These are phyloP conservation scores for Lodderomyces beijingensis DNA, from an alignment of 1,139 yeast species.

Conservation along the genomic window DNA sequence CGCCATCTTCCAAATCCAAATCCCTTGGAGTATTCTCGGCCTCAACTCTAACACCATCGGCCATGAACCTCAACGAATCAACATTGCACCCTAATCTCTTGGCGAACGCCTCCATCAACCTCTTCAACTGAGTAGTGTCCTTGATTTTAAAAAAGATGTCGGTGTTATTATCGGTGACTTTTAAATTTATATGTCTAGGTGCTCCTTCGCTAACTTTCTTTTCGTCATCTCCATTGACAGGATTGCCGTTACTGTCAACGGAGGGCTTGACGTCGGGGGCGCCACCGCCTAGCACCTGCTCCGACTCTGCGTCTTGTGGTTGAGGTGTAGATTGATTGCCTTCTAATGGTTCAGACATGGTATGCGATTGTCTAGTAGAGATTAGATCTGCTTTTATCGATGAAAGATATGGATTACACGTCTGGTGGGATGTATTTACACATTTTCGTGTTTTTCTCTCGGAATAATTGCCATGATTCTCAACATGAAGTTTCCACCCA, in stretches of 20 bases:
- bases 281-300: background rate
- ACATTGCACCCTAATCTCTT: conserved; percentile 93
- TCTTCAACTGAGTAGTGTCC: conserved; percentile 84
- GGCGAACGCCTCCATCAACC: conserved; percentile 97
- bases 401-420: no score
- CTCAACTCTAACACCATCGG: conserved; percentile 87
- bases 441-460: no score
- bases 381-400: no score
- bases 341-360: no score
- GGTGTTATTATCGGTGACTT: conserved; percentile 88
- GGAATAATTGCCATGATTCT: no score
- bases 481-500: no score
- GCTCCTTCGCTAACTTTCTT: conserved; percentile 24
- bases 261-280: conserved; percentile 1
- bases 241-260: background rate
- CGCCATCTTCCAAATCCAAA: conserved; percentile 91
- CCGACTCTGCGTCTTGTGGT: conserved; percentile 1
- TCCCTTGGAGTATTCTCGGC: conserved; percentile 91
- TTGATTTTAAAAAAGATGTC: conserved; percentile 96
- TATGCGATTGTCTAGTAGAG: no score
- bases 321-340: conserved; percentile 24
- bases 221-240: conserved; percentile 23
- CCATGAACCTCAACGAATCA: conserved; percentile 78
- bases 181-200: conserved; percentile 75
- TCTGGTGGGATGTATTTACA: no score